phyloP scores from a whole-genome alignment of 2,329 filamentous ascomycete species.

The Fusarium oligoseptatum region DNA sequence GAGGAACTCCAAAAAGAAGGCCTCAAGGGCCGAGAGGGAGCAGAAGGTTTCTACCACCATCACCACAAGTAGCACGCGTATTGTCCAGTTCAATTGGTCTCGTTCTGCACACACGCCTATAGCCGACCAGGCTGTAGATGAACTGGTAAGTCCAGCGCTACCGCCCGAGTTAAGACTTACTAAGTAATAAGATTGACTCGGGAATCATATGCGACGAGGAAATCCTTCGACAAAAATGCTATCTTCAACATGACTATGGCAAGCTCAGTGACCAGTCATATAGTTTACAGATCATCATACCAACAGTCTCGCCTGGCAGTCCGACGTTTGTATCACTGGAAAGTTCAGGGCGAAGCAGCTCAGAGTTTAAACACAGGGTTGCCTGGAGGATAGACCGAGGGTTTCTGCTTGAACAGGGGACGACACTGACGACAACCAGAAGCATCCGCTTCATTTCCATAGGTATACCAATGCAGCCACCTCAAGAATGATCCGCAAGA shows the following conservation, averaged over 20 bases:
- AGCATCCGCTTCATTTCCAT: slow-evolving; percentile 7
- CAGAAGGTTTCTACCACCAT: not conserved
- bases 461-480: not conserved
- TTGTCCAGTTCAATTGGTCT: slow-evolving; percentile 3
- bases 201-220: not conserved
- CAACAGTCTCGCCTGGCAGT: not conserved
- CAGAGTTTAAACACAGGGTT: not conserved
- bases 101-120: not conserved
- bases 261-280: not conserved
- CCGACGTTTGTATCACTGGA: not conserved
- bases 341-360: not conserved
- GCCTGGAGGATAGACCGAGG: slow-evolving; percentile 7
- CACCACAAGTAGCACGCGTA: not conserved
- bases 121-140: not conserved
- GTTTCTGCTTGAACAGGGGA: slow-evolving; percentile 10
- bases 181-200: not conserved
- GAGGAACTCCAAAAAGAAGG: not conserved
- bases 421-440: not conserved
- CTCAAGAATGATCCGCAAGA: not conserved
- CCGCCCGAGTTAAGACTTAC: not conserved
- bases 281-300: slow-evolving; percentile 8
- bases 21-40: not conserved
- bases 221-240: not conserved
- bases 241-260: slow-evolving; percentile 2
- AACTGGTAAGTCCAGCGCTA: not conserved